Evolutionary conservation across 2,329 filamentous ascomycete genomes (phyloP).

Genomic region (Coniosporium uncinatum): DNA sequence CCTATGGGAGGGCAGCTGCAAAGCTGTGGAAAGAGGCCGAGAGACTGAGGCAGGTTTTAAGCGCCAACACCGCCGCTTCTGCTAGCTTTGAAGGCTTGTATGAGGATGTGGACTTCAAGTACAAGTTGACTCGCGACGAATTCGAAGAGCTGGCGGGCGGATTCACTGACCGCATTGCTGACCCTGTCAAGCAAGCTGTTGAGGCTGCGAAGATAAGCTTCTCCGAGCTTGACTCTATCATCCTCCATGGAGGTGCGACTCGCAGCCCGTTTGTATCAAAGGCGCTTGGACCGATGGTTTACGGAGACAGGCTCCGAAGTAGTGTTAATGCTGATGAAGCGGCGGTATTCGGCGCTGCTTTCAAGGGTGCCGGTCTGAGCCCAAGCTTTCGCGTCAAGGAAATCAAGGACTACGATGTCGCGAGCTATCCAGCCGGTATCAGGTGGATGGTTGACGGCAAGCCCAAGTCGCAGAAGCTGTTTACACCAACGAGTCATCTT

Average conservation of each 20-base stretch:
- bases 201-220: constrained; percentile 67
- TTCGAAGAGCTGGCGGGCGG: constrained; percentile 75
- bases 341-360: constrained; percentile 92
- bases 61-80: constrained; percentile 81
- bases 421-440: constrained; percentile 68
- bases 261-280: constrained; percentile 94
- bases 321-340: constrained; percentile 98
- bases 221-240: constrained; percentile 78
- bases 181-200: constrained; percentile 70
- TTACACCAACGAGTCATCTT: constrained; percentile 69
- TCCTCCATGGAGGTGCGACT: constrained; percentile 86
- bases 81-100: constrained; percentile 85
- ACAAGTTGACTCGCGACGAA: constrained; percentile 73
- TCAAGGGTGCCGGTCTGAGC: constrained; percentile 88
- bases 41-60: constrained; percentile 80
- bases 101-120: constrained; percentile 90
- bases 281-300: constrained; percentile 67
- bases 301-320: constrained; percentile 73
- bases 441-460: constrained; percentile 69
- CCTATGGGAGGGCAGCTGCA: constrained; percentile 78
- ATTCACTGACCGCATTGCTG: constrained; percentile 62
- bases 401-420: constrained; percentile 76
- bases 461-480: constrained; percentile 74
- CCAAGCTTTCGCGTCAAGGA: constrained; percentile 98
- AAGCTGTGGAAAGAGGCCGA: constrained; percentile 94